Percentiles rank a stretch among this genome's conserved stretches.
phyloP scores from a whole-genome alignment of 768 basidiomycete genomes.

The Collybia mongolica region DNA sequence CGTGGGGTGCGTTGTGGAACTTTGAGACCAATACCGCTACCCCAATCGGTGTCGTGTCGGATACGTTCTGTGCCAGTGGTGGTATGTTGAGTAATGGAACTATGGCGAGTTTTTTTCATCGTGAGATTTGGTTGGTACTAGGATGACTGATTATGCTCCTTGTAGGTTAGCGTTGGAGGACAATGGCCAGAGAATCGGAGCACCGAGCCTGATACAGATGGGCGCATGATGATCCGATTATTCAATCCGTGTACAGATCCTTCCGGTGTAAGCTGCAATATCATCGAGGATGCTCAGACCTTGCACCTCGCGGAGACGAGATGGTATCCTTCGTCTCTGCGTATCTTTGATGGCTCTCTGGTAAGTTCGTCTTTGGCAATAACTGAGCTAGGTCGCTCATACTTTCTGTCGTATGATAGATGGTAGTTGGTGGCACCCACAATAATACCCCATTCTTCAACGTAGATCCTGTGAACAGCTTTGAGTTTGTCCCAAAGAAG shows the following conservation, averaged over 20 bases:
- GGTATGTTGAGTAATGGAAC: conserved; percentile 1
- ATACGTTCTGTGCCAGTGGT: neutral
- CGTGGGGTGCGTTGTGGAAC: neutral
- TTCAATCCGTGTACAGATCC: conserved; percentile 37
- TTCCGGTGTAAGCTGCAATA: conserved; percentile 22
- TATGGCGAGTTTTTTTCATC: neutral
- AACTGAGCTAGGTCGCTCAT: conserved; percentile 25
- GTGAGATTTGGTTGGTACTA: neutral
- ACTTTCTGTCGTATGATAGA: neutral
- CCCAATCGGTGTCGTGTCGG: neutral
- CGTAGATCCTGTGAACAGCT: neutral
- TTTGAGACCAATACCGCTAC: neutral
- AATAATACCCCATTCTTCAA: neutral
- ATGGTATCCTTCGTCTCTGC: conserved; percentile 40
- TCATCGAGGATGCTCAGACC: conserved; percentile 32
- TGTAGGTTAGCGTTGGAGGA: conserved; percentile 29
- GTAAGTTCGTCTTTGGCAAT: conserved; percentile 28
- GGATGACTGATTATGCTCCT: conserved; percentile 1
- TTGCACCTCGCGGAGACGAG: conserved; percentile 34
- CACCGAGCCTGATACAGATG: conserved; percentile 22
- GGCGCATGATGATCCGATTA: conserved; percentile 33
- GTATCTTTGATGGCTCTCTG: conserved; percentile 30
- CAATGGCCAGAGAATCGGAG: conserved; percentile 24
- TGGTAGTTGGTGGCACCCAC: neutral
- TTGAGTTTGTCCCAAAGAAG: conserved; percentile 40